phyloP scores from a whole-genome alignment of 2,329 filamentous ascomycete genomes.

The Fonsecaea erecta region DNA sequence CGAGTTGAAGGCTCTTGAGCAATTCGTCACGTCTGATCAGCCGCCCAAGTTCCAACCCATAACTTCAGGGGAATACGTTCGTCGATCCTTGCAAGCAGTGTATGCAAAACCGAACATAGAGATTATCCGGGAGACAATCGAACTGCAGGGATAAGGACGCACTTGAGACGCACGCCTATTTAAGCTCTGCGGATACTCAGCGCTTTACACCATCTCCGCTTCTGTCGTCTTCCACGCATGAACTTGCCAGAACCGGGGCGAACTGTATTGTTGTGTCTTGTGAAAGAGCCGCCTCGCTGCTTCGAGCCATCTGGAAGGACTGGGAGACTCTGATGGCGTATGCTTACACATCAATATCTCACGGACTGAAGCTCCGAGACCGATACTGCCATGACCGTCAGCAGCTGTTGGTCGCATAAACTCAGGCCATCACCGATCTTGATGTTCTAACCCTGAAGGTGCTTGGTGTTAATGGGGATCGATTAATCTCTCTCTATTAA shows the following conservation, averaged over 20 bases:
- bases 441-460: too few relatives aligned
- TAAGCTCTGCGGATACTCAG: background rate
- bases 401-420: too few relatives aligned
- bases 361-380: background rate
- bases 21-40: constrained; percentile 25
- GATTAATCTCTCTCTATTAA: background rate
- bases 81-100: constrained; percentile 24
- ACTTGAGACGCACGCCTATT: background rate
- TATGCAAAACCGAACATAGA: constrained; percentile 30
- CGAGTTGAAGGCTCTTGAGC: constrained; percentile 24
- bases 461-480: too few relatives aligned
- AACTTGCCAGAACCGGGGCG: background rate
- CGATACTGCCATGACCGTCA: background rate
- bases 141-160: constrained; percentile 10
- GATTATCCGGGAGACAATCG: constrained; percentile 24
- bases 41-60: constrained; percentile 28
- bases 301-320: background rate
- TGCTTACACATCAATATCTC: background rate
- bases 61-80: constrained; percentile 29
- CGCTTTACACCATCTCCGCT: background rate
- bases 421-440: too few relatives aligned
- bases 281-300: background rate
- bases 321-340: background rate
- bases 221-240: background rate
- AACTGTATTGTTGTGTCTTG: background rate